A percentile compares a stretch with the other conserved stretches of the same genome.
phyloP scores from a whole-genome alignment of 306 rosid genomes.

The Echinosophora koreensis region DNA sequence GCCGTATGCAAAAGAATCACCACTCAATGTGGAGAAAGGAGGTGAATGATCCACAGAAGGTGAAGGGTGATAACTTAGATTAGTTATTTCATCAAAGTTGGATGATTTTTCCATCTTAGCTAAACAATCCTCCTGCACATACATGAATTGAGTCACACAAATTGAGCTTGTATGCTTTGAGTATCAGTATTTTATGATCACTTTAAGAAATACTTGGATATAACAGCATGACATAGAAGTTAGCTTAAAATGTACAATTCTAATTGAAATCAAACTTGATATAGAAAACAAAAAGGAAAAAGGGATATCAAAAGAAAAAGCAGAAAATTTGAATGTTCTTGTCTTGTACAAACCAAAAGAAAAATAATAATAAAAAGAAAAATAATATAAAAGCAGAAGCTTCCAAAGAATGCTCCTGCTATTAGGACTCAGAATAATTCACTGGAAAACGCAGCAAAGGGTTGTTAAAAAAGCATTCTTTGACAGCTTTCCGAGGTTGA shows the following conservation, averaged over 20 bases:
- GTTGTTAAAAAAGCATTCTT: constrained; percentile 49
- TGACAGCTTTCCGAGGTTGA: constrained; percentile 44
- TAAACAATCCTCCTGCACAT: constrained; percentile 59
- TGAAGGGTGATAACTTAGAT: constrained; percentile 69
- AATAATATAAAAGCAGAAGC: constrained; percentile 55
- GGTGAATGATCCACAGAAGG: constrained; percentile 73
- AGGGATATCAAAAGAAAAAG: constrained; percentile 47
- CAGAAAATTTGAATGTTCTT: constrained; percentile 45
- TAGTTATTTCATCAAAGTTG: constrained; percentile 59
- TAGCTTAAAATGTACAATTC: constrained; percentile 38
- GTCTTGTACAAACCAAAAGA: constrained; percentile 40
- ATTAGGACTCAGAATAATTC: constrained; percentile 39
- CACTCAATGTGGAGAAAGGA: constrained; percentile 61
- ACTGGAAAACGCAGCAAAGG: constrained; percentile 54
- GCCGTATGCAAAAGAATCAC: constrained; percentile 62
- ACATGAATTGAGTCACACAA: constrained; percentile 44
- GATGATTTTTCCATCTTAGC: constrained; percentile 65
- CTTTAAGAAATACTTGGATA: constrained; percentile 42
- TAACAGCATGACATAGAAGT: constrained; percentile 40
- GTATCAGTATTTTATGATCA: constrained; percentile 47
- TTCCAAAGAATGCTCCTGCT: constrained; percentile 50
- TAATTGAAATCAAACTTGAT: constrained; percentile 43
- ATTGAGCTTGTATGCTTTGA: constrained; percentile 40
- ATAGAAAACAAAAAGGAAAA: constrained; percentile 42
- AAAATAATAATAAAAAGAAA: not conserved